phyloP scores from a whole-genome alignment of 306 rosid genomes.

The Cucurbita argyrosperma region DNA sequence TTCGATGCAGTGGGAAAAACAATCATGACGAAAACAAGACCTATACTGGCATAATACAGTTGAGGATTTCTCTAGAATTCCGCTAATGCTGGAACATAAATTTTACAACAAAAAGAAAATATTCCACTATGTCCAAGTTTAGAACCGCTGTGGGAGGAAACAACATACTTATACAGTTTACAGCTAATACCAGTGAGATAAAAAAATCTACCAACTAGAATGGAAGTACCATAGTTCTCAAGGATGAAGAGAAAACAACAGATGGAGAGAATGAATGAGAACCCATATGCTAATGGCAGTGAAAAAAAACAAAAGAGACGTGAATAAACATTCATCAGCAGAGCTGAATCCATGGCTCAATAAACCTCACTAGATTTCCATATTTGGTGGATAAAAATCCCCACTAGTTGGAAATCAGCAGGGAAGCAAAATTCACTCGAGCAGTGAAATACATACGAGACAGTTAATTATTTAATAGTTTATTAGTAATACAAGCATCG shows the following conservation, averaged over 20 bases:
- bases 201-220: not conserved
- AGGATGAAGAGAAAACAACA: not conserved
- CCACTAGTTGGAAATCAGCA: not conserved
- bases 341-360: not conserved
- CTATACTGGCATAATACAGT: not conserved
- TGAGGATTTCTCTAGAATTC: not conserved
- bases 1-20: not conserved
- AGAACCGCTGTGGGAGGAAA: not conserved
- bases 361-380: not conserved
- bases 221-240: not conserved
- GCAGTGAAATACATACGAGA: not conserved
- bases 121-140: not conserved
- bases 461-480: too few species aligned
- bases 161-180: not conserved
- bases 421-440: not conserved
- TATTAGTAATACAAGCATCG: not conserved
- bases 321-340: not conserved
- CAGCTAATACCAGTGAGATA: not conserved
- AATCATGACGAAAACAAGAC: not conserved
- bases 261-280: not conserved
- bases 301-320: not conserved
- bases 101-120: not conserved
- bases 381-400: not conserved
- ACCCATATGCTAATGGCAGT: not conserved
- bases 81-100: not conserved